Conservation (phyloP, 176 grass and related monocot genomes). For the Eragrostis nindensis region DNA sequence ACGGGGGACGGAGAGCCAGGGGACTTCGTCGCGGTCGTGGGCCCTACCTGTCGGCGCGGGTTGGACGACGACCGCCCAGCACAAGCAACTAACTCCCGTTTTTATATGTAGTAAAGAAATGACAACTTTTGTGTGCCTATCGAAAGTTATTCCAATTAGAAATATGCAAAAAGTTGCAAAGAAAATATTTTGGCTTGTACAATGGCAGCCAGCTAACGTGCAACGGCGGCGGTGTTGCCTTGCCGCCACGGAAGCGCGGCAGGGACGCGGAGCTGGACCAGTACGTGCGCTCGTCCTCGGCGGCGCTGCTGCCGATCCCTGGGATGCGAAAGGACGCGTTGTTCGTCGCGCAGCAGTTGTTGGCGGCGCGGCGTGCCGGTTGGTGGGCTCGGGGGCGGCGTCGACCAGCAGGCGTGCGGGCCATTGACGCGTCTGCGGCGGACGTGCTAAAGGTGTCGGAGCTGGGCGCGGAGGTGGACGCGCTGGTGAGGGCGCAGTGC, state of each 20-base stretch:
- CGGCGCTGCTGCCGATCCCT: slow-evolving; percentile 14
- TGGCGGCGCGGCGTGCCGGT: not conserved
- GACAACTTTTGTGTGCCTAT: too few relatives aligned
- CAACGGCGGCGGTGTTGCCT: not conserved
- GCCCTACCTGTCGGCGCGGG: too few relatives aligned
- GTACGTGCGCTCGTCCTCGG: slow-evolving; percentile 7
- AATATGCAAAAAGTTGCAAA: too few relatives aligned
- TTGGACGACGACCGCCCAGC: too few relatives aligned
- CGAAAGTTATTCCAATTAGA: too few relatives aligned
- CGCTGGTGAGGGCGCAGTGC: slow-evolving; percentile 40
- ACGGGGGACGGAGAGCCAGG: too few relatives aligned
- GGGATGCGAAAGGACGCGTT: too few relatives aligned
- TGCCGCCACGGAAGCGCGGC: slow-evolving; percentile 40
- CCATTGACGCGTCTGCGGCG: not conserved
- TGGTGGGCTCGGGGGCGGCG: slow-evolving; percentile 21
- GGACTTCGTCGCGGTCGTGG: too few relatives aligned
- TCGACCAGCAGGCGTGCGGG: slow-evolving; percentile 54
- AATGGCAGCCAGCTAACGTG: slow-evolving; percentile 60
- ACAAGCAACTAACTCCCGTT: too few relatives aligned
- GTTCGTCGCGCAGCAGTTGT: not conserved
- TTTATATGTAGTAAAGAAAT: too few relatives aligned
- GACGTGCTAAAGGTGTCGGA: not conserved
- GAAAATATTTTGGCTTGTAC: too few relatives aligned
- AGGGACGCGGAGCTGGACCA: not conserved
- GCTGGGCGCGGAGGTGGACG: slow-evolving; percentile 49